Percentiles rank a stretch among this genome's conserved stretches.
phyloP scores from a whole-genome alignment of 805 yeast species.

The Torulaspora gathmanii region DNA sequence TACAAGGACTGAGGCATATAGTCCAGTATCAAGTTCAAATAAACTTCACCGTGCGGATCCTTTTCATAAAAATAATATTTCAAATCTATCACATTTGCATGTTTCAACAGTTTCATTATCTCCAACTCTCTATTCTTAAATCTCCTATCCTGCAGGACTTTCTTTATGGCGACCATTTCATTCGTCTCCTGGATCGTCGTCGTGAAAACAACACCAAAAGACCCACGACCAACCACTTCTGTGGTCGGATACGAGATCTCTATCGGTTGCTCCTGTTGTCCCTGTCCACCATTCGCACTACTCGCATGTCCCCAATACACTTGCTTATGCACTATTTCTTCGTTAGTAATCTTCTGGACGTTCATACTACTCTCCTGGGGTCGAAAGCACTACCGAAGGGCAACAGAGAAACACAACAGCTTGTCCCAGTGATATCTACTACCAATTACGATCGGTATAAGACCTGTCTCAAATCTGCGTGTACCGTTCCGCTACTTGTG shows the following conservation, averaged over 20 bases:
- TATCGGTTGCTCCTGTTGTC: constrained; percentile 10
- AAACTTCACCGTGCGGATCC: constrained; percentile 51
- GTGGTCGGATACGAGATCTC: constrained; percentile 49
- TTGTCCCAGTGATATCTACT: background rate
- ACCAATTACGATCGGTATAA: too few species aligned
- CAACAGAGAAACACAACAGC: constrained; percentile 1
- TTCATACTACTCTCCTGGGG: constrained; percentile 13
- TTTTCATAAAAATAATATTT: constrained; percentile 84
- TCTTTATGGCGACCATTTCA: constrained; percentile 84
- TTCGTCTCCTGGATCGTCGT: constrained; percentile 70
- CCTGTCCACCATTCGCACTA: constrained; percentile 2
- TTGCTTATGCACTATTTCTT: constrained; percentile 30
- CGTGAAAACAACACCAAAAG: constrained; percentile 97
- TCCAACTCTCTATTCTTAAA: constrained; percentile 93
- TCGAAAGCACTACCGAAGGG: background rate
- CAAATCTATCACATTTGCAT: constrained; percentile 81
- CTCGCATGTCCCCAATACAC: constrained; percentile 25
- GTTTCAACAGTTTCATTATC: constrained; percentile 86
- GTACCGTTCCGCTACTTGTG: too few species aligned
- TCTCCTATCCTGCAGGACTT: constrained; percentile 92
- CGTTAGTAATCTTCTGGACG: constrained; percentile 23
- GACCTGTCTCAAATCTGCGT: too few species aligned
- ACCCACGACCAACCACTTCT: constrained; percentile 95
- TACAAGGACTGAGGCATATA: constrained; percentile 94
- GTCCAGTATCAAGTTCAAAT: constrained; percentile 84